phyloP scores from a whole-genome alignment of 208 protist species.

The Wallacemonas sp. region DNA sequence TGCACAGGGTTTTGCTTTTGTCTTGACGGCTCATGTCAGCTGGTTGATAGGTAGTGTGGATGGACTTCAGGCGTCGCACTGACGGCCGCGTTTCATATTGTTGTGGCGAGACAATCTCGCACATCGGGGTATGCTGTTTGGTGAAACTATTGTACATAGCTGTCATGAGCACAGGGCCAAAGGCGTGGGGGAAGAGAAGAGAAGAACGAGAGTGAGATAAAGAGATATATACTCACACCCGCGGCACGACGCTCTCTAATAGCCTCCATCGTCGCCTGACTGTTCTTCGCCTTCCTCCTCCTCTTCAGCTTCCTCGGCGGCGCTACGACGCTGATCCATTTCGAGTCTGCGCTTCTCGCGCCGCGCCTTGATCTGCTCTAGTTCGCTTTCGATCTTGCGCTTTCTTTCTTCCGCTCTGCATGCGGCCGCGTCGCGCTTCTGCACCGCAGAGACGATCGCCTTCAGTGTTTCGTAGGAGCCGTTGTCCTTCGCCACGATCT shows the following conservation, averaged over 20 bases:
- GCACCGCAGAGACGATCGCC: conserved; percentile 16
- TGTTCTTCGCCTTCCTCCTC: conserved; percentile 17
- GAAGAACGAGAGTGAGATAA: too few relatives aligned
- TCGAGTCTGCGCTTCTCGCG: conserved; percentile 23
- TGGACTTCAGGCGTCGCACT: too few relatives aligned
- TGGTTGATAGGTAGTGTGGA: too few relatives aligned
- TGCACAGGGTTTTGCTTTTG: too few relatives aligned
- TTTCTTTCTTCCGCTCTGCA: conserved; percentile 7
- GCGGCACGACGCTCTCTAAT: neutral
- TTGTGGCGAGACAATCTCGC: too few relatives aligned
- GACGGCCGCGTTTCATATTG: too few relatives aligned
- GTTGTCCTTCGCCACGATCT: conserved; percentile 45
- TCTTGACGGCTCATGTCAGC: too few relatives aligned
- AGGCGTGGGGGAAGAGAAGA: too few relatives aligned
- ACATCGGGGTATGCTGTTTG: too few relatives aligned
- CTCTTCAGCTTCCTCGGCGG: conserved; percentile 29
- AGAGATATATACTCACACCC: neutral
- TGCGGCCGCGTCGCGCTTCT: neutral
- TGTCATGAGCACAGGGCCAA: too few relatives aligned
- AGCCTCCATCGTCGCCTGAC: conserved; percentile 11
- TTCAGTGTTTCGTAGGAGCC: conserved; percentile 36
- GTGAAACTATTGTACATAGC: too few relatives aligned
- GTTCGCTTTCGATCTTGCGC: conserved; percentile 27
- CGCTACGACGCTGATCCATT: conserved; percentile 29
- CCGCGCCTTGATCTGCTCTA: conserved; percentile 38